Evolutionary conservation across 768 basidiomycete species (phyloP).

Genomic region (Podaxis sp.): DNA sequence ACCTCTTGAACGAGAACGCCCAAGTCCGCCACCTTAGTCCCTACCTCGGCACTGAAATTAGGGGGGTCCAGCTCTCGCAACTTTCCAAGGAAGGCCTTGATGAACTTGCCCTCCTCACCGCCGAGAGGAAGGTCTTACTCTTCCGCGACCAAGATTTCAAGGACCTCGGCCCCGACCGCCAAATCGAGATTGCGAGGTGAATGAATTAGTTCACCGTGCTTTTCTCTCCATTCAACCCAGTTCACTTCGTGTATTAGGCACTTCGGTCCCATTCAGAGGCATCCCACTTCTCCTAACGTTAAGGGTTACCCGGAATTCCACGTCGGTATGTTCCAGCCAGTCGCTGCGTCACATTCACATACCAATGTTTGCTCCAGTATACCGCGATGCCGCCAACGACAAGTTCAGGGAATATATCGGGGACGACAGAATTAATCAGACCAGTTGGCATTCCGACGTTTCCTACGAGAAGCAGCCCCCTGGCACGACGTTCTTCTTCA

Average conservation of each 20-base stretch:
- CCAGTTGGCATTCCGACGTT: slow-evolving; percentile 54
- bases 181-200: slow-evolving; percentile 47
- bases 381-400: slow-evolving; percentile 43
- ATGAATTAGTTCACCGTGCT: not conserved
- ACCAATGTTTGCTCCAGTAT: slow-evolving; percentile 27
- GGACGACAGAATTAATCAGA: slow-evolving; percentile 34
- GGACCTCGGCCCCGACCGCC: slow-evolving; percentile 46
- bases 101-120: slow-evolving; percentile 47
- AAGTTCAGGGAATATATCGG: slow-evolving; percentile 39
- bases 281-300: slow-evolving; percentile 47
- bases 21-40: slow-evolving; percentile 38
- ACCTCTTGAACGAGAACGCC: slow-evolving; percentile 39
- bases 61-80: slow-evolving; percentile 49
- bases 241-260: slow-evolving; percentile 22
- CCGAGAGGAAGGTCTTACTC: slow-evolving; percentile 48
- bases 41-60: slow-evolving; percentile 47
- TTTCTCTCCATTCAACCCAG: not conserved
- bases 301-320: slow-evolving; percentile 57
- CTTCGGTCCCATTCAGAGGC: slow-evolving; percentile 42
- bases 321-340: slow-evolving; percentile 34
- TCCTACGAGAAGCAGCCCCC: slow-evolving; percentile 55
- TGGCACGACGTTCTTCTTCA: slow-evolving; percentile 52
- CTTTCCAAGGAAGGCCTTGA: slow-evolving; percentile 48
- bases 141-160: slow-evolving; percentile 64
- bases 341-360: not conserved